Evolutionary conservation across 2,329 filamentous ascomycete genomes (phyloP).

Genomic region (Cladorrhinum sp.): DNA sequence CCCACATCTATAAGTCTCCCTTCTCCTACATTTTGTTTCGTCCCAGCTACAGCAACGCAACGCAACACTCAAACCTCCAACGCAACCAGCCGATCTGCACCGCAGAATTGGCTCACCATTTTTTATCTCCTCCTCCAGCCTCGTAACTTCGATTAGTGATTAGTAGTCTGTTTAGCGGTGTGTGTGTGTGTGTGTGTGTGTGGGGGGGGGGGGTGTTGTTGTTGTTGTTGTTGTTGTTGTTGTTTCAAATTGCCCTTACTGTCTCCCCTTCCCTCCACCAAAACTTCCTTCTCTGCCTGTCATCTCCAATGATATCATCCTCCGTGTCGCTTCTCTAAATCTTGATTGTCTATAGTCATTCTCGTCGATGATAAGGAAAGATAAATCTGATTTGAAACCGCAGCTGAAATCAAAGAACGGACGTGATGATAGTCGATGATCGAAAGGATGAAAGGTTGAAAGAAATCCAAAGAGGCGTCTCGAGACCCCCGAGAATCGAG

Average conservation of each 20-base stretch:
- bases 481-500: background rate
- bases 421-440: background rate
- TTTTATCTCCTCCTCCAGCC: background rate
- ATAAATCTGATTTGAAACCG: background rate
- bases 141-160: slow-evolving; percentile 3
- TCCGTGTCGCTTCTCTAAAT: background rate
- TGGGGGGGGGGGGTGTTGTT: too few relatives aligned
- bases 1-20: background rate
- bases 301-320: background rate
- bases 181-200: background rate
- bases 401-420: background rate
- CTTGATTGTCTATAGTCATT: background rate
- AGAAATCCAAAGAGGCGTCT: background rate
- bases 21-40: too few relatives aligned
- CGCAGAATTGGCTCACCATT: background rate
- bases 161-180: slow-evolving; percentile 1
- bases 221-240: background rate
- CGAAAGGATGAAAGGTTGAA: background rate
- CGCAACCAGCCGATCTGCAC: background rate
- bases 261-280: background rate
- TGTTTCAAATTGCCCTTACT: background rate
- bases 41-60: background rate
- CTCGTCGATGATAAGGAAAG: background rate
- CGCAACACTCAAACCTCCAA: background rate
- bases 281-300: too few relatives aligned